Base-by-base conservation (phyloP, 192 early-diverging fungal species). In the Pilobolus umbonatus region DNA sequence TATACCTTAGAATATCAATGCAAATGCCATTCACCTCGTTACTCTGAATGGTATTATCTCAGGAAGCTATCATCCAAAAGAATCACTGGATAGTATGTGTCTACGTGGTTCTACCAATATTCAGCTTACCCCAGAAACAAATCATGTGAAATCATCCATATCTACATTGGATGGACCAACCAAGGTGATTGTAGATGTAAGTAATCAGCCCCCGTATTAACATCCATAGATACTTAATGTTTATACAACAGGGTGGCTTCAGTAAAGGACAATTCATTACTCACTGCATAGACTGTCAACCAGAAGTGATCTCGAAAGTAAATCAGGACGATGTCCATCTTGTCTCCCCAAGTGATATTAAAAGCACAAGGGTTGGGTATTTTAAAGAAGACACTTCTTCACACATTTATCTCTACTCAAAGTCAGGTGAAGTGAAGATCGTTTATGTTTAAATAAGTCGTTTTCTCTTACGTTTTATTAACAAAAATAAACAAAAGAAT, bases 401-500 rank as follows among this genome's bases (percentile, higher is more conserved):
- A 7, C 25, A 49, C 5, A 14, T 49, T 4, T n/a, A 28, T 8
- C 47, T 49, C 17, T 28, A 49, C n/a, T 49, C 47, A 49, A 49
- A 49, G 29, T 28, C 25, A 14, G 47, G 47, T 7, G 26, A 49
- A 28, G 10, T 49, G 1, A 49, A 49, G 2, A n/a, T 49, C 25
- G 29, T 49, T 15, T 49, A 49, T 28, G 25, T 28, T 49, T 11
- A 44, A 7, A 51, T 32, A 15, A 31, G 32, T n/a, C n/a, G n/a
- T n/a, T n/a, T n/a, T n/a, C n/a, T n/a, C n/a, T n/a, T n/a, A n/a
- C n/a, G n/a, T 35, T 31, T n/a, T 30, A 35, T 17, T 19, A 55
- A 28, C 26, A 54, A 56, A 56, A 40, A 47, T 34, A 45, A 24
- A 43, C 43, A 57, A 31, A 43, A 35, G 11, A 11, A 38, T 25